phyloP scores from a whole-genome alignment of 2,329 filamentous ascomycete genomes.

The Colletotrichum sp. region DNA sequence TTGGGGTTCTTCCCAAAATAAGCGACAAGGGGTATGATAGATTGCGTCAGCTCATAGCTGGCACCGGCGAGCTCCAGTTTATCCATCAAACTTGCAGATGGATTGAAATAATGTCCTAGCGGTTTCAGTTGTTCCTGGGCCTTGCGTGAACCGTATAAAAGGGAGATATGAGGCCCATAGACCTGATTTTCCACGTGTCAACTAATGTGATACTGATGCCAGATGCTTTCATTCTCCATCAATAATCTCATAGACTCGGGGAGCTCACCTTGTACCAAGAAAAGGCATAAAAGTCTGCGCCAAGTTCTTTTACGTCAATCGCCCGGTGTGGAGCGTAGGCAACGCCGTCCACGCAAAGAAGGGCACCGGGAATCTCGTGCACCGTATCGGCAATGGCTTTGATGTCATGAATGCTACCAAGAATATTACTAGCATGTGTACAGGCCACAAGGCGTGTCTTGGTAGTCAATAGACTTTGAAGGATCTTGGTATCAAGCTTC shows the following conservation, averaged over 20 bases:
- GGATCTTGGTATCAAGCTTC: constrained; percentile 35
- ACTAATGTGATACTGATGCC: neutral
- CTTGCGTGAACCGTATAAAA: constrained; percentile 67
- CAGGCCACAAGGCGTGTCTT: constrained; percentile 74
- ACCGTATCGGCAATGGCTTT: constrained; percentile 58
- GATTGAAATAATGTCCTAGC: constrained; percentile 72
- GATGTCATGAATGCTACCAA: constrained; percentile 73
- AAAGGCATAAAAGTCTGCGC: constrained; percentile 77
- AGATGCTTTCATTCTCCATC: neutral
- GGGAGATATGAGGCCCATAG: constrained; percentile 76
- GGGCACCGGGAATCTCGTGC: constrained; percentile 50
- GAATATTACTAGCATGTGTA: constrained; percentile 76
- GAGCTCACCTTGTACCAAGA: constrained; percentile 73
- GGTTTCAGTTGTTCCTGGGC: constrained; percentile 62
- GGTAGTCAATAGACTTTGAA: neutral
- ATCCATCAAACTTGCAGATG: constrained; percentile 61
- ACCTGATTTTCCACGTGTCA: constrained; percentile 37
- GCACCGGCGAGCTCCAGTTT: constrained; percentile 72
- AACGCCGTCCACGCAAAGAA: constrained; percentile 77
- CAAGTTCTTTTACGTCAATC: constrained; percentile 71
- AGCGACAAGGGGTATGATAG: constrained; percentile 39
- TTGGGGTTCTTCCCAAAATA: neutral
- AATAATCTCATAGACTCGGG: neutral
- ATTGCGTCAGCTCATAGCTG: constrained; percentile 72
- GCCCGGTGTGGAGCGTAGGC: constrained; percentile 76